Conservation (phyloP, 2,329 filamentous ascomycete species). For the Ophiostoma sp. region DNA sequence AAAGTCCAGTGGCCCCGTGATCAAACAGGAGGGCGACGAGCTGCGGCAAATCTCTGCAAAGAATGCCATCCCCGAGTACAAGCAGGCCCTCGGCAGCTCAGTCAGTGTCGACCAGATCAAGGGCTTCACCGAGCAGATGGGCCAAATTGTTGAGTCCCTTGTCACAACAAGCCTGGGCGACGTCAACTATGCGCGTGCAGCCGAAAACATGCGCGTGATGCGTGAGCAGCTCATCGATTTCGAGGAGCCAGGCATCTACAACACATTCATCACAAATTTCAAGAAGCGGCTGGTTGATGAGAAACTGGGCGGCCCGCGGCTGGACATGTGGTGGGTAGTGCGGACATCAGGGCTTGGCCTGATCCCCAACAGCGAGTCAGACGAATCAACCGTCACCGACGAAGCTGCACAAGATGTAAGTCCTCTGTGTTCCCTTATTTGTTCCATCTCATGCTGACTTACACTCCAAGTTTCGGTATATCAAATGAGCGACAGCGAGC, state of each 20-base stretch:
- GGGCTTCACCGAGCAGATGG: conserved; percentile 69
- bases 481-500: background rate
- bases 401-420: conserved; percentile 63
- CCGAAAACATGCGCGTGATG: conserved; percentile 73
- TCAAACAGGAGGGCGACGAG: conserved; percentile 29
- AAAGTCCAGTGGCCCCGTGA: conserved; percentile 30
- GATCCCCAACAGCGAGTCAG: conserved; percentile 58
- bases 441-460: background rate
- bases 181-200: conserved; percentile 63
- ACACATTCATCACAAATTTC: conserved; percentile 62
- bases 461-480: background rate
- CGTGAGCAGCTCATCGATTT: conserved; percentile 68
- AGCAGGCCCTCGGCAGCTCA: conserved; percentile 62
- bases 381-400: conserved; percentile 59
- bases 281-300: conserved; percentile 67
- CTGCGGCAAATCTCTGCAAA: conserved; percentile 45
- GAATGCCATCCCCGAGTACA: conserved; percentile 88
- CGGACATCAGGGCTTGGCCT: conserved; percentile 63
- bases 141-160: conserved; percentile 59
- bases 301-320: conserved; percentile 67
- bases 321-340: conserved; percentile 76
- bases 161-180: conserved; percentile 71
- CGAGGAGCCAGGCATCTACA: conserved; percentile 72
- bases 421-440: background rate
- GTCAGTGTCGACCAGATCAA: conserved; percentile 57